Evolutionary conservation across 192 early-diverging fungal genomes (phyloP), one percentile per base, ranked within the genome.

Genomic region (Coemansia asiatica): DNA sequence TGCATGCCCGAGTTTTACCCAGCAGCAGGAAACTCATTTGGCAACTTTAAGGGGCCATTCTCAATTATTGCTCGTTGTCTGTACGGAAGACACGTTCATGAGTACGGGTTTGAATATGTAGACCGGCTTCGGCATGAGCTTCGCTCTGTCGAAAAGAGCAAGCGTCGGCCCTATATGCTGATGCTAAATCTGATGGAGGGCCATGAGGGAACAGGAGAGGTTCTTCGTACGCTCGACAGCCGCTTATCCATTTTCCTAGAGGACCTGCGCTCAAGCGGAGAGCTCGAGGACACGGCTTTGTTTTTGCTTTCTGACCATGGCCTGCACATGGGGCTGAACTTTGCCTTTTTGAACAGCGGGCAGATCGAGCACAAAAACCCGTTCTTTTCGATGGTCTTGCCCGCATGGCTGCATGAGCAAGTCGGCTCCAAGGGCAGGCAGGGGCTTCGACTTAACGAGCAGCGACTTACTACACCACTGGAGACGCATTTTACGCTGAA

Each of bases 231-330:
- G 18, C 16, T 76, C 16, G 79, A 81, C 48, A 28, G 65, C 53
- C 67, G 74, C 26, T 23, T 76, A 18, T 47, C 69, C 2, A 46
- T 65, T 38, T 81, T 81, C 27, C 33, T 81, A 27, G 66, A 61
- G 51, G 76, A 69, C 61, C 59, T 79, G 61, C 63, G 69, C 21
- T 57, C 64, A 23, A 72, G 73, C 55, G 79, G 68, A 6, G 66
- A 67, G 12, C 60, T 76, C 10, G 71, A 73, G 36, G 76, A 81
- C 64, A 81, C 79, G 0, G 76, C 71, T 25, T 56, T 81, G 53
- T 56, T 81, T 15, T 63, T 71, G 66, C 63, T 81, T 60, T 71
- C 74, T 9, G 79, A 81, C 61, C 79, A 81, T 61, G 79, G 79
- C 15, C 70, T 81, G 40, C 79, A 81, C 46, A 76, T 81, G 69